phyloP scores from a whole-genome alignment of 2,329 filamentous ascomycete species.

The Alternaria metachromatica region DNA sequence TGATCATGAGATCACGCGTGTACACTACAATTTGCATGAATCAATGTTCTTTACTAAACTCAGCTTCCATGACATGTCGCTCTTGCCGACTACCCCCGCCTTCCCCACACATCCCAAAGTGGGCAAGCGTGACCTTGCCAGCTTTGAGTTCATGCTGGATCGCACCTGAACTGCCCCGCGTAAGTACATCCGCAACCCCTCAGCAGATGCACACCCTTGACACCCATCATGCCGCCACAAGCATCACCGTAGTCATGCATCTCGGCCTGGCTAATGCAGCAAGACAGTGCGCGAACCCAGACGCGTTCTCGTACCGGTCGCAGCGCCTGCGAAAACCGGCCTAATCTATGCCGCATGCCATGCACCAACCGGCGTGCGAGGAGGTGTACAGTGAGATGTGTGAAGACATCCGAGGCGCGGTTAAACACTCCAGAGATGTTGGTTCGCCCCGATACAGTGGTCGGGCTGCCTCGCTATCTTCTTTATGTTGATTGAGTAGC shows the following conservation, averaged over 20 bases:
- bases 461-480: constrained; percentile 12
- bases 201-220: constrained; percentile 17
- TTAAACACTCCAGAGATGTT: constrained; percentile 36
- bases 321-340: not conserved
- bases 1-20: not conserved
- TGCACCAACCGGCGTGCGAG: constrained; percentile 16
- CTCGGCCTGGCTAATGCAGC: constrained; percentile 11
- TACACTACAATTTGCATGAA: not conserved
- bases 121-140: not conserved
- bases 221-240: constrained; percentile 4
- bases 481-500: not conserved
- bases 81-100: not conserved
- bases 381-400: not conserved
- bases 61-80: not conserved
- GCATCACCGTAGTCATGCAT: constrained; percentile 12
- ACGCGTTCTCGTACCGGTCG: not conserved
- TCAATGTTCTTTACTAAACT: not conserved
- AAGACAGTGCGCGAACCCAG: constrained; percentile 13
- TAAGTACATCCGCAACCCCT: constrained; percentile 28
- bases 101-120: not conserved
- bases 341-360: constrained; percentile 17
- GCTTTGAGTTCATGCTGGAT: not conserved
- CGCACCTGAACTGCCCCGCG: constrained; percentile 19
- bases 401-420: constrained; percentile 29
- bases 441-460: constrained; percentile 21